phyloP scores from a whole-genome alignment of 805 yeast species.

The Wickerhamomyces mucosus region DNA sequence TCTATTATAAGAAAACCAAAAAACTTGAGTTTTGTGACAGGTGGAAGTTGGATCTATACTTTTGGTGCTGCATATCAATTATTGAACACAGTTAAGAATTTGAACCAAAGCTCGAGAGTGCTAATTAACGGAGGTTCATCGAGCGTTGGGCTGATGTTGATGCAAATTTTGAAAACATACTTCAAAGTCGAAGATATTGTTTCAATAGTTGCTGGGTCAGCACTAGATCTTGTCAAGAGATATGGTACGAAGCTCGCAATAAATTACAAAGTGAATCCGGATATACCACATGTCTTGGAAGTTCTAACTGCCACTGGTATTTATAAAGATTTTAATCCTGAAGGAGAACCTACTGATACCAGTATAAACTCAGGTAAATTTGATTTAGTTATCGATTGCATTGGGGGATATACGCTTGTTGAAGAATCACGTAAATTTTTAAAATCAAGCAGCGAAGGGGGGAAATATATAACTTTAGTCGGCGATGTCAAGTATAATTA shows the following conservation, averaged over 20 bases:
- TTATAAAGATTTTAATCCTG: constrained; percentile 21
- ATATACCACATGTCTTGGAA: constrained; percentile 14
- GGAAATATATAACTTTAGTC: constrained; percentile 46
- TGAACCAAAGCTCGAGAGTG: constrained; percentile 37
- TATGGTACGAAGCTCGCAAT: constrained; percentile 45
- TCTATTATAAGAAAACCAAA: constrained; percentile 37
- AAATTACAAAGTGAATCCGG: constrained; percentile 33
- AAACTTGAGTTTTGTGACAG: constrained; percentile 37
- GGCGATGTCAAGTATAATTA: constrained; percentile 49
- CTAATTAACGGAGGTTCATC: constrained; percentile 73
- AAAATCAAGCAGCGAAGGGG: constrained; percentile 32
- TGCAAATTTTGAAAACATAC: constrained; percentile 47
- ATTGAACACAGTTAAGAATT: constrained; percentile 23
- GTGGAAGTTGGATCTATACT: constrained; percentile 56
- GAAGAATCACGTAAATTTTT: constrained; percentile 32
- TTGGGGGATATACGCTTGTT: constrained; percentile 52
- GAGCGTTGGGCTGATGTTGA: constrained; percentile 54
- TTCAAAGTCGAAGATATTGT: constrained; percentile 44
- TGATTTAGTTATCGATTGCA: constrained; percentile 59
- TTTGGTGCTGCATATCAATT: constrained; percentile 52
- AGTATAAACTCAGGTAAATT: constrained; percentile 28
- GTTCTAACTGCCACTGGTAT: constrained; percentile 21
- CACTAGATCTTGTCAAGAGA: constrained; percentile 31
- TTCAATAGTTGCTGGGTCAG: constrained; percentile 46
- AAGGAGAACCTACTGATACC: constrained; percentile 19